These are phyloP conservation scores for Gardenia jasminoides DNA, from an alignment of 257 asterid species.

Conservation along the genomic window DNA sequence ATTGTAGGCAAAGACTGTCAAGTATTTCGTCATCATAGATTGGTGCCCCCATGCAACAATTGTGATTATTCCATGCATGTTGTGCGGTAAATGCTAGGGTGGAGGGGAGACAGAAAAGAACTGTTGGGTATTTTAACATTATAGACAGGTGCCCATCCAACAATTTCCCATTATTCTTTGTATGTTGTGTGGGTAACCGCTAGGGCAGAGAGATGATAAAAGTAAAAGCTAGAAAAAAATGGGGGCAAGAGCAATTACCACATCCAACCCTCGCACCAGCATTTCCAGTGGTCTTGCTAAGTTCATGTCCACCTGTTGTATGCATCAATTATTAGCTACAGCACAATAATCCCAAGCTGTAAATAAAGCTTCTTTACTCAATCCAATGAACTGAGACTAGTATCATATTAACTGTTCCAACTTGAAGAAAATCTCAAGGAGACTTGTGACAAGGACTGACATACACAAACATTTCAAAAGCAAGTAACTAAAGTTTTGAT, in stretches of 20 bases:
- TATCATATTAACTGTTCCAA: background rate
- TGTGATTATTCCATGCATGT: too few relatives aligned
- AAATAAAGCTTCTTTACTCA: background rate
- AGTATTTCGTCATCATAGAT: too few relatives aligned
- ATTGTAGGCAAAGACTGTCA: too few relatives aligned
- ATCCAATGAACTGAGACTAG: background rate
- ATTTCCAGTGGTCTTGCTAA: conserved; percentile 84
- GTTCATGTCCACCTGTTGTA: conserved; percentile 85
- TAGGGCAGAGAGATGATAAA: too few relatives aligned
- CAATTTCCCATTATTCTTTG: too few relatives aligned
- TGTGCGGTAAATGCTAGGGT: too few relatives aligned
- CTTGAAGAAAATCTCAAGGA: background rate
- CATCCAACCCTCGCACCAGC: conserved; percentile 94
- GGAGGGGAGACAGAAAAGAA: too few relatives aligned
- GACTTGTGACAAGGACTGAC: background rate
- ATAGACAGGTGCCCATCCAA: too few relatives aligned
- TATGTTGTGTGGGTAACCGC: too few relatives aligned
- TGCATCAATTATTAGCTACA: conserved; percentile 9
- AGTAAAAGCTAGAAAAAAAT: background rate
- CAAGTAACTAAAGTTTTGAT: background rate
- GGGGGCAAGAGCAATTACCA: conserved; percentile 45
- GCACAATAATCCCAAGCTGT: background rate
- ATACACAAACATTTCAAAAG: background rate
- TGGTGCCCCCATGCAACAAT: too few relatives aligned
- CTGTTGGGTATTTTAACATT: too few relatives aligned